Evolutionary conservation across 768 basidiomycete species (phyloP).

Genomic region (Pholiota molesta): DNA sequence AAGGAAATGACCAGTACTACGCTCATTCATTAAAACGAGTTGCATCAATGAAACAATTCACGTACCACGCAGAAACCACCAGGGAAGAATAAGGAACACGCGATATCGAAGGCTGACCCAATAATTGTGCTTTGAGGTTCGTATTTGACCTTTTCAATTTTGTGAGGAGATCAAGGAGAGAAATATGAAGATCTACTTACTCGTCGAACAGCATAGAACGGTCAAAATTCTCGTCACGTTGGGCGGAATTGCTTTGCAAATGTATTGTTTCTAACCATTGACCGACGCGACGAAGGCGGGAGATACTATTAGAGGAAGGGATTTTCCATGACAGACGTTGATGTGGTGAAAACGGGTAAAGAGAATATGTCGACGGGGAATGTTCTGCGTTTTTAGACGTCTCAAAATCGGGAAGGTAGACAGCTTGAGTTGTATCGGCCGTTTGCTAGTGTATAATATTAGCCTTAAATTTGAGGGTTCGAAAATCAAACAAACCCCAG

Average conservation of each 20-base stretch:
- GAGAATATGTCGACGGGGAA: slow-evolving; percentile 48
- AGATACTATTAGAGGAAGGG: slow-evolving; percentile 40
- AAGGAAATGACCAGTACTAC: slow-evolving; percentile 68
- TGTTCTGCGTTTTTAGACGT: neutral
- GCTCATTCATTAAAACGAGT: neutral
- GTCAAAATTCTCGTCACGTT: neutral
- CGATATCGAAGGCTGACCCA: neutral
- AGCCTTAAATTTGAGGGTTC: neutral
- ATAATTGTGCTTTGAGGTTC: neutral
- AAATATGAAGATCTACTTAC: neutral
- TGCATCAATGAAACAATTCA: neutral
- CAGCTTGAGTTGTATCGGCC: neutral
- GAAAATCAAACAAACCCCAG: slow-evolving; percentile 44
- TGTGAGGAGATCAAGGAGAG: neutral
- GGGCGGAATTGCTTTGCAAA: neutral
- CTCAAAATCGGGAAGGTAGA: neutral
- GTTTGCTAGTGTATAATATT: neutral
- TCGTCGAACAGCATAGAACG: neutral
- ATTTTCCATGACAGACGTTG: slow-evolving; percentile 52
- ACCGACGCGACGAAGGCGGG: slow-evolving; percentile 63
- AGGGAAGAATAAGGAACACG: neutral
- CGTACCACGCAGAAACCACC: slow-evolving; percentile 22
- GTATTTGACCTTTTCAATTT: neutral
- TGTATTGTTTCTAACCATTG: slow-evolving; percentile 49
- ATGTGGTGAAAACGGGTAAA: slow-evolving; percentile 67